Base-by-base conservation (phyloP, 2,329 filamentous ascomycete species). In the Epichloe brachyelytri region DNA sequence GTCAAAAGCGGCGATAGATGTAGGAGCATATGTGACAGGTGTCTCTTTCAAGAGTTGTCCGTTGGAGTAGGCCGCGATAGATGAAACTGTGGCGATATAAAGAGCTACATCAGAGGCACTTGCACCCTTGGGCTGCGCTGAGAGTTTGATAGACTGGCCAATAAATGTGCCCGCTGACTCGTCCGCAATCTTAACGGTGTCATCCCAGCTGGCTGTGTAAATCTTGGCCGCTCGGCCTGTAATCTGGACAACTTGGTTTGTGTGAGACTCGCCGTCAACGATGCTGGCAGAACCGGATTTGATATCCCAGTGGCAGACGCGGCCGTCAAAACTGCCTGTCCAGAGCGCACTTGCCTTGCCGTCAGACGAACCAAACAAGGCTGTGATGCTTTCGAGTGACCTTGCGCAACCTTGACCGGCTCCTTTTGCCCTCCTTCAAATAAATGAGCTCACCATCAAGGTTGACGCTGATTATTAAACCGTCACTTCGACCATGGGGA, bases 131-230 rank as follows among this genome's bases (percentile, higher is more conserved):
- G 93, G 93, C 62, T 97, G 93, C 17, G 83, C 84, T 3, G 79
- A 74, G 19, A 95, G 77, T 62, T 85, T 83, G 34, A 76, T 69
- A 1, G 80, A 73, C 47, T 76, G 75, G 51, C 86, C 88, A 5
- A 83, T 76, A 65, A 94, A 96, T 0, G 83, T 86, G 60, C 81
- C 84, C 49, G 83, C 80, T 1, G 81, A 76, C 53, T 85, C 76
- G 57, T 95, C 89, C 37, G 94, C 76, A 43, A 79, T 84, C 55
- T 89, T 84, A 37, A 97, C 74, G 1, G 84, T 88, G 65, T 98
- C 93, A 63, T 98, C 93, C 93, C 91, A 98, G 56, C 84, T 90
- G 49, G 91, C 86, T 61, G 84, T 91, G 70, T 87, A 90, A n/a
- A 88, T 79, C 57, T 81, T 77, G 36, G 81, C 78, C 2, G 73